These are phyloP conservation scores for Podospora bellae-mahoneyi DNA, from an alignment of 495 filamentous ascomycete species.

Conservation along the genomic window DNA sequence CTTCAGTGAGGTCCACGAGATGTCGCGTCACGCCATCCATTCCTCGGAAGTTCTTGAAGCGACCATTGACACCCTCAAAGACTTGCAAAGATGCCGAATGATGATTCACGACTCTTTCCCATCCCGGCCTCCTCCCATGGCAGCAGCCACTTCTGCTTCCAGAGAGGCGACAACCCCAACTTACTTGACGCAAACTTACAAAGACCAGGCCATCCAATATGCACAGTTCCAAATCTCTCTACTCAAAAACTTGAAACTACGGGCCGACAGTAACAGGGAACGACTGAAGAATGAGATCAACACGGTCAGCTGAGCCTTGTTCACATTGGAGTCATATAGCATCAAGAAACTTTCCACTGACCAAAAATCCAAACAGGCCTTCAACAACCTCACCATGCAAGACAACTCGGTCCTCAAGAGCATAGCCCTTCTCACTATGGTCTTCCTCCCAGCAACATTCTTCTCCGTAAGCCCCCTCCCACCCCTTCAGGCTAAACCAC, in stretches of 20 bases:
- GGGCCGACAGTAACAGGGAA: constrained; percentile 24
- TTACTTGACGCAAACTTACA: constrained; percentile 18
- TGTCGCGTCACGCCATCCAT: constrained; percentile 25
- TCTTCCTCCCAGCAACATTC: constrained; percentile 43
- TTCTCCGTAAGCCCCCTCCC: constrained; percentile 21
- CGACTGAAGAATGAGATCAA: constrained; percentile 24
- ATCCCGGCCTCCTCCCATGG: no score
- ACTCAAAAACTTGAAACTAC: constrained; percentile 21
- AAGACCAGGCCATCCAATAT: constrained; percentile 21
- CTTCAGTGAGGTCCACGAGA: constrained; percentile 25
- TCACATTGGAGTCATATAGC: not conserved
- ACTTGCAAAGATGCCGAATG: constrained; percentile 13
- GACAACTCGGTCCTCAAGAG: constrained; percentile 45
- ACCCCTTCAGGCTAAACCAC: not conserved
- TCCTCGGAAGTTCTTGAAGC: constrained; percentile 24
- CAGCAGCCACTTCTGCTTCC: not conserved
- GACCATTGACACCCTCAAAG: constrained; percentile 17
- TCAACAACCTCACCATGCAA: constrained; percentile 26
- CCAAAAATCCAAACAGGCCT: constrained; percentile 13
- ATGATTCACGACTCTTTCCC: constrained; percentile 13
- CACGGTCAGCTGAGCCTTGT: constrained; percentile 14
- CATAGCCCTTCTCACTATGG: constrained; percentile 43
- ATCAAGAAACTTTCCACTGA: not conserved
- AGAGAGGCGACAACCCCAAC: not conserved
- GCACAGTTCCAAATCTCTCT: constrained; percentile 24